A percentile compares a stretch with the other conserved stretches of the same genome.
Conservation (phyloP, 2,329 filamentous ascomycete species). For the Cytospora mali region DNA sequence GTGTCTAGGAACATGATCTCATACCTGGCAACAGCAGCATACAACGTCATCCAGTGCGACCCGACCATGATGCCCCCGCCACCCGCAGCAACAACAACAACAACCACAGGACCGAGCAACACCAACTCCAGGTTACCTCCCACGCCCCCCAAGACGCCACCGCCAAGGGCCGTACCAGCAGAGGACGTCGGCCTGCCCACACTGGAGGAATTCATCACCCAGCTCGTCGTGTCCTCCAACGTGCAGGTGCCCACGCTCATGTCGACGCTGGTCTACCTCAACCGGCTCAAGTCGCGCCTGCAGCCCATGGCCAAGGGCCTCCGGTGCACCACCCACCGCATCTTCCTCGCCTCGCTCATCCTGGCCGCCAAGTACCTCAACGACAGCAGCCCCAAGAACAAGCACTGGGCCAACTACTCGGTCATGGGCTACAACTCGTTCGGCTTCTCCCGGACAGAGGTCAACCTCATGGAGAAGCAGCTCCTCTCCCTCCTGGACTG, state of each 20-base stretch:
- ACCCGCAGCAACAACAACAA: conserved; percentile 33
- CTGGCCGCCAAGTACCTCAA: conserved; percentile 95
- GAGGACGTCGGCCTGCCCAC: conserved; percentile 68
- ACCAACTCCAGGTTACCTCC: conserved; percentile 45
- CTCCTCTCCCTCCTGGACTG: conserved; percentile 92
- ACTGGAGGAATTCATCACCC: conserved; percentile 87
- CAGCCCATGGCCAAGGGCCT: conserved; percentile 95
- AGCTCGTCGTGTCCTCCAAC: conserved; percentile 88
- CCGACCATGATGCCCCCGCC: conserved; percentile 55
- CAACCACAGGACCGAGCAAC: neutral
- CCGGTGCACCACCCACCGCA: conserved; percentile 94
- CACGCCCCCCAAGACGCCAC: conserved; percentile 55
- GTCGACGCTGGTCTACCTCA: conserved; percentile 93
- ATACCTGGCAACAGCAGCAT: conserved; percentile 74
- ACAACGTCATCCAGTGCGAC: conserved; percentile 81
- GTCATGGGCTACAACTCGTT: conserved; percentile 72
- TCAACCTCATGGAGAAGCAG: conserved; percentile 99
- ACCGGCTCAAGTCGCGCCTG: conserved; percentile 78
- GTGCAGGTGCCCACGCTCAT: conserved; percentile 97
- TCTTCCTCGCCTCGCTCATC: conserved; percentile 89
- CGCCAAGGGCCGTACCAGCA: conserved; percentile 46
- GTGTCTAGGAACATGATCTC: conserved; percentile 77
- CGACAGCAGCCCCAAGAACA: conserved; percentile 99
- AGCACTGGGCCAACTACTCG: conserved; percentile 98
- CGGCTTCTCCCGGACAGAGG: conserved; percentile 90